phyloP scores from a whole-genome alignment of 2,329 filamentous ascomycete species.

The Daldinia sp. region DNA sequence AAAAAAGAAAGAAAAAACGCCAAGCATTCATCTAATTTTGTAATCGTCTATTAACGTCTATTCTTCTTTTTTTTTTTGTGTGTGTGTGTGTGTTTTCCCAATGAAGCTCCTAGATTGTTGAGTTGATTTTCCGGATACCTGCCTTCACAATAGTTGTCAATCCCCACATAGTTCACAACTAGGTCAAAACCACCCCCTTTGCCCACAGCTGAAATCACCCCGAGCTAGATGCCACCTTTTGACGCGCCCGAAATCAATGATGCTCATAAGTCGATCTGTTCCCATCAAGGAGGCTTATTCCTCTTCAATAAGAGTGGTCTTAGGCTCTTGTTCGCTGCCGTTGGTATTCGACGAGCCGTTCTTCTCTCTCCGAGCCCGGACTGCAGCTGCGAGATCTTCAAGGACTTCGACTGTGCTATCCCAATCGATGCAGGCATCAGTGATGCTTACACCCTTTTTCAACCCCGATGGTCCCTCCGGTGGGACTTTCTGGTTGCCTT shows the following conservation, averaged over 20 bases:
- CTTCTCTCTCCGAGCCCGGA: slow-evolving; percentile 77
- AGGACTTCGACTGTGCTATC: slow-evolving; percentile 84
- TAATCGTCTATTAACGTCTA: slow-evolving; percentile 23
- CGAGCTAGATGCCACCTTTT: not conserved
- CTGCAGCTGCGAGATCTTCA: slow-evolving; percentile 86
- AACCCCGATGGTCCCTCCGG: slow-evolving; percentile 81
- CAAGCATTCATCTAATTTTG: slow-evolving; percentile 11
- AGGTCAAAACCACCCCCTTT: not conserved
- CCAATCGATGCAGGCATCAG: slow-evolving; percentile 96
- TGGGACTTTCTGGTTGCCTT: slow-evolving; percentile 89
- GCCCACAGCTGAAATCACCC: not conserved
- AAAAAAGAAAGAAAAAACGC: not conserved
- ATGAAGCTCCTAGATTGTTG: slow-evolving; percentile 11
- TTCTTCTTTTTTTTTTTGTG: slow-evolving; percentile 17
- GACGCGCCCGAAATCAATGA: not conserved
- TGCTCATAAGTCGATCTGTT: not conserved
- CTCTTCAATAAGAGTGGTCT: slow-evolving; percentile 65
- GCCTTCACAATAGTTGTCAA: slow-evolving; percentile 1
- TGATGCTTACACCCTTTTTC: slow-evolving; percentile 93
- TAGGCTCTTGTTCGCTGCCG: slow-evolving; percentile 49
- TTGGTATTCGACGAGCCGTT: slow-evolving; percentile 53
- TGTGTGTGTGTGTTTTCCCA: not conserved
- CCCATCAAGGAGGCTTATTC: slow-evolving; percentile 53
- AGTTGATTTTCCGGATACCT: slow-evolving; percentile 18
- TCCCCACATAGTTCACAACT: not conserved